Evolutionary conservation across 1,139 yeast species (phyloP).

Genomic region (Debaryomyces subglobosus): DNA sequence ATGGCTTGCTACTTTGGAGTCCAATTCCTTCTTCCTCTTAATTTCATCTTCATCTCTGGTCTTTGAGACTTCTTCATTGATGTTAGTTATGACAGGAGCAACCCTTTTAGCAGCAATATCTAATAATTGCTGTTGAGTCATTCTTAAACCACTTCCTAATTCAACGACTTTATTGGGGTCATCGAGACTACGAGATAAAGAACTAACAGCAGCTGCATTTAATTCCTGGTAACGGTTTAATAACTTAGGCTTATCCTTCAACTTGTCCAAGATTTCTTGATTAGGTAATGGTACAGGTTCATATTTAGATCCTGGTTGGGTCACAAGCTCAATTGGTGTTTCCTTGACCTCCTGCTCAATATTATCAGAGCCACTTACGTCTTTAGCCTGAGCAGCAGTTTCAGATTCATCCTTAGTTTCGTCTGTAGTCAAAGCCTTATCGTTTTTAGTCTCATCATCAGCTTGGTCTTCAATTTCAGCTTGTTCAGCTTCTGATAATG

Average conservation of each 20-base stretch:
- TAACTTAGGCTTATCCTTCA: slow-evolving; percentile 53
- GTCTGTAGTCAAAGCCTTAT: slow-evolving; percentile 10
- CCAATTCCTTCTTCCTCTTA: slow-evolving; percentile 44
- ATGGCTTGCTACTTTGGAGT: slow-evolving; percentile 42
- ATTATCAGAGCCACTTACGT: slow-evolving; percentile 19
- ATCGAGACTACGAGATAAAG: slow-evolving; percentile 48
- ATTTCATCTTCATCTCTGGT: slow-evolving; percentile 52
- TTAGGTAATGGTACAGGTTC: slow-evolving; percentile 39
- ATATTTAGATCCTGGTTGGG: slow-evolving; percentile 36
- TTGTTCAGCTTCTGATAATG: slow-evolving; percentile 13
- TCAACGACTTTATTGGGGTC: slow-evolving; percentile 55
- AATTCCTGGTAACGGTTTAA: slow-evolving; percentile 52
- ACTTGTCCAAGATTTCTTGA: slow-evolving; percentile 43
- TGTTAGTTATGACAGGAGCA: slow-evolving; percentile 55
- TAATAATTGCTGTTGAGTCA: slow-evolving; percentile 58
- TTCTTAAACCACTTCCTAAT: slow-evolving; percentile 56
- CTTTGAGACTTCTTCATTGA: slow-evolving; percentile 53
- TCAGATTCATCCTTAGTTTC: slow-evolving; percentile 11
- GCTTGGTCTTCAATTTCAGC: slow-evolving; percentile 15
- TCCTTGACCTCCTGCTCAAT: slow-evolving; percentile 30
- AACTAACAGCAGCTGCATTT: slow-evolving; percentile 50
- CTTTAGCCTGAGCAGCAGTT: slow-evolving; percentile 7
- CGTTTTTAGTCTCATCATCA: slow-evolving; percentile 13
- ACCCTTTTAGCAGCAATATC: slow-evolving; percentile 60
- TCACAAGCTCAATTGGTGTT: slow-evolving; percentile 36